A percentile compares a stretch with the other conserved stretches of the same genome.
These are phyloP conservation scores for Botrytis sinoallii DNA, from an alignment of 2,329 filamentous ascomycete species.

Conservation along the genomic window DNA sequence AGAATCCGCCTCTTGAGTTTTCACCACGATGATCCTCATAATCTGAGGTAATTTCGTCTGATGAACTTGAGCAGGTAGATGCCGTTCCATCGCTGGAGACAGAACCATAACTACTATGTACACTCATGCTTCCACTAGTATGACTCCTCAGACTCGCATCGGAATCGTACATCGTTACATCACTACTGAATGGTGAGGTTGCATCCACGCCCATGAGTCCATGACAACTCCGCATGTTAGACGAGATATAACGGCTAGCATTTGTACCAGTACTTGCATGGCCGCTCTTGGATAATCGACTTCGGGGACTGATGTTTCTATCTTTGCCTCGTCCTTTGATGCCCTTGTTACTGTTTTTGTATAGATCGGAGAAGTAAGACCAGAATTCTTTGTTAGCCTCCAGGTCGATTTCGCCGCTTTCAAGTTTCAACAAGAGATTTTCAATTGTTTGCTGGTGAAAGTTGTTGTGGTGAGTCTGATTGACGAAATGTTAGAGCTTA, in stretches of 20 bases:
- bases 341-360: slow-evolving; percentile 97
- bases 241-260: slow-evolving; percentile 4
- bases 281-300: background rate
- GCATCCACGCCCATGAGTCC: slow-evolving; percentile 24
- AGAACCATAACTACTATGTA: slow-evolving; percentile 1
- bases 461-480: slow-evolving; percentile 44
- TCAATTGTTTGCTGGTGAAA: slow-evolving; percentile 78
- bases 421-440: slow-evolving; percentile 62
- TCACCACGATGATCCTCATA: background rate
- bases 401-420: slow-evolving; percentile 60
- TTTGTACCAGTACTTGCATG: background rate
- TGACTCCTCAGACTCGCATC: slow-evolving; percentile 26
- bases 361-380: slow-evolving; percentile 81
- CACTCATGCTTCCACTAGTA: slow-evolving; percentile 4
- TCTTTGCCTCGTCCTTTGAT: slow-evolving; percentile 95
- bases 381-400: slow-evolving; percentile 72
- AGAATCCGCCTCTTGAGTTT: slow-evolving; percentile 35
- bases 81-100: background rate
- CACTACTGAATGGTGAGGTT: background rate
- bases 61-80: background rate
- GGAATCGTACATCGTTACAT: slow-evolving; percentile 8
- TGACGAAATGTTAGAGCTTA: background rate
- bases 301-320: slow-evolving; percentile 53
- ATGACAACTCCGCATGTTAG: slow-evolving; percentile 22
- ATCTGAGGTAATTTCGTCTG: background rate